phyloP scores from a whole-genome alignment of 2,329 filamentous ascomycete genomes.

The Fusarium sp. region DNA sequence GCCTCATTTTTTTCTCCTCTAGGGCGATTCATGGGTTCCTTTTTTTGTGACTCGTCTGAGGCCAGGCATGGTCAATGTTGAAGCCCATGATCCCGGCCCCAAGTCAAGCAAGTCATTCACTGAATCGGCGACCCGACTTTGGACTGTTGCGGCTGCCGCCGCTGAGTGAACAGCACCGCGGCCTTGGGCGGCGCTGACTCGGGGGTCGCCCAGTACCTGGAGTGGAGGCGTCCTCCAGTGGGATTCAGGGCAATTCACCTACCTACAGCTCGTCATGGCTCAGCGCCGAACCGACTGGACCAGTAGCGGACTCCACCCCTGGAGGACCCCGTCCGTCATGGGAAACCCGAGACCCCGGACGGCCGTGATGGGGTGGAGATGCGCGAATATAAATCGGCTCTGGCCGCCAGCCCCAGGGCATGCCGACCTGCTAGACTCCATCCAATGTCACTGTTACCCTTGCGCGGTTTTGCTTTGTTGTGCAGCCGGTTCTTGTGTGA shows the following conservation, averaged over 20 bases:
- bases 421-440: conserved; percentile 31
- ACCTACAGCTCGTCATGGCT: not conserved
- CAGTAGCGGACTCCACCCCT: conserved; percentile 6
- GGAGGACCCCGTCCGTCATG: conserved; percentile 25
- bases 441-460: conserved; percentile 29
- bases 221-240: conserved; percentile 18
- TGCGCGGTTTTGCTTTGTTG: conserved; percentile 12
- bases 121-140: not conserved
- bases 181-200: conserved; percentile 23
- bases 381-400: conserved; percentile 53
- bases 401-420: conserved; percentile 21
- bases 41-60: conserved; percentile 1
- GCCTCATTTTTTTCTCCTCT: not conserved
- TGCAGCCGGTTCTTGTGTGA: conserved; percentile 2
- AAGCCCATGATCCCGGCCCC: not conserved
- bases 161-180: not conserved
- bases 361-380: conserved; percentile 48
- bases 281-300: not conserved
- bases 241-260: conserved; percentile 29
- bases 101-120: conserved; percentile 11
- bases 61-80: not conserved
- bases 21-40: not conserved
- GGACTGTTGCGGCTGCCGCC: not conserved
- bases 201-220: not conserved
- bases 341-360: conserved; percentile 27